These are phyloP conservation scores for Theileria annulata DNA, from an alignment of 169 alveolate species.

Conservation along the genomic window DNA sequence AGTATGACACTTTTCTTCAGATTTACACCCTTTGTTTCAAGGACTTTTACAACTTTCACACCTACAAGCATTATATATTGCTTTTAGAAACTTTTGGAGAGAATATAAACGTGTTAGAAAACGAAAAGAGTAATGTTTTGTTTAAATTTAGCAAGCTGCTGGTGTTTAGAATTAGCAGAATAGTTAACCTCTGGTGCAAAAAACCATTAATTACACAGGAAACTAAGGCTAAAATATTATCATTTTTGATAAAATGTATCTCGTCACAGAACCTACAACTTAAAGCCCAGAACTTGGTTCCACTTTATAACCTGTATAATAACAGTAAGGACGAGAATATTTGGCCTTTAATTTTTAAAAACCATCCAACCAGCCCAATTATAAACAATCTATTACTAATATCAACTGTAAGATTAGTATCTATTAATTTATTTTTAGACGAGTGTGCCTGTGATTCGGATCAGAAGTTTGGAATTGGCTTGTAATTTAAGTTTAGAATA, in stretches of 20 bases:
- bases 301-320: constrained; percentile 46
- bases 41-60: constrained; percentile 27
- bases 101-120: not conserved
- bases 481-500: constrained; percentile 61
- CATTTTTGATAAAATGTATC: constrained; percentile 30
- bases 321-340: constrained; percentile 54
- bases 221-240: constrained; percentile 29
- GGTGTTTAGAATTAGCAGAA: constrained; percentile 49
- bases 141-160: constrained; percentile 25
- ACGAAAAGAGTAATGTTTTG: not conserved
- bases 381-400: constrained; percentile 9
- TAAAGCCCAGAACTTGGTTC: constrained; percentile 46
- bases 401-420: constrained; percentile 14
- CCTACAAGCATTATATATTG: constrained; percentile 35
- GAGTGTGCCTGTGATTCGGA: constrained; percentile 43
- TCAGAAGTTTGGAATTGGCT: constrained; percentile 29
- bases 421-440: constrained; percentile 6
- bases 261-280: constrained; percentile 27
- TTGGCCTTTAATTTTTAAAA: constrained; percentile 44
- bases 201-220: constrained; percentile 33
- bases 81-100: constrained; percentile 17
- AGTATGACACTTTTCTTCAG: constrained; percentile 43
- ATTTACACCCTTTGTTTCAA: constrained; percentile 38
- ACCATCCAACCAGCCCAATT: not conserved
- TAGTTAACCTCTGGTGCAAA: constrained; percentile 52